Evolutionary conservation across 257 asterid genomes (phyloP).

Genomic region (Solanum tarijense): DNA sequence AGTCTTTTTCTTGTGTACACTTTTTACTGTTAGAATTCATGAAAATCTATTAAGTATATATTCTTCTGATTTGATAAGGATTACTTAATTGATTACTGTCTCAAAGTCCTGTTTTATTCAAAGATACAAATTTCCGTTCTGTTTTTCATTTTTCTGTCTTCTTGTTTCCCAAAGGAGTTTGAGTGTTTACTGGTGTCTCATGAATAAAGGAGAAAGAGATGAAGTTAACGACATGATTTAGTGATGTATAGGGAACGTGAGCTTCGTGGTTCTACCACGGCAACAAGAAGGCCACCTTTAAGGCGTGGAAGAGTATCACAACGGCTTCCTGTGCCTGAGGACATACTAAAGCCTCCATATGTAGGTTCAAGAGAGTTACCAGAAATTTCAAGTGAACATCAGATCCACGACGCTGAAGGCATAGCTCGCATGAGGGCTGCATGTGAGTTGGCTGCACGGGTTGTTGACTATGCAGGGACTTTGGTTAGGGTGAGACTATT

Average conservation of each 20-base stretch:
- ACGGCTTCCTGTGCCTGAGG: constrained; percentile 76
- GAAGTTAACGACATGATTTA: background rate
- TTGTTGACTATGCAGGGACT: constrained; percentile 79
- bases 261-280: constrained; percentile 40
- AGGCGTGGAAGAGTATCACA: constrained; percentile 87
- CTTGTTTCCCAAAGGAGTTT: background rate
- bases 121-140: background rate
- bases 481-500: constrained; percentile 68
- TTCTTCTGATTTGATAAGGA: background rate
- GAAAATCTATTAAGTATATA: background rate
- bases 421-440: constrained; percentile 79
- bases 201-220: background rate
- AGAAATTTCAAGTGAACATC: constrained; percentile 58
- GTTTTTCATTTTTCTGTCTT: background rate
- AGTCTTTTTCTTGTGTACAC: background rate
- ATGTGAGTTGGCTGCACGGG: constrained; percentile 90
- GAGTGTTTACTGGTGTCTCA: background rate
- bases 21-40: background rate
- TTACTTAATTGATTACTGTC: background rate
- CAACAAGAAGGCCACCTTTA: constrained; percentile 63
- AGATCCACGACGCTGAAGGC: constrained; percentile 76
- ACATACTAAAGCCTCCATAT: constrained; percentile 77
- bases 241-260: constrained; percentile 56
- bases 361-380: constrained; percentile 55
- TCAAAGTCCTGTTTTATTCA: background rate